Base-by-base conservation (phyloP, 83 land plant species). In the Diphasiastrum complanatum region DNA sequence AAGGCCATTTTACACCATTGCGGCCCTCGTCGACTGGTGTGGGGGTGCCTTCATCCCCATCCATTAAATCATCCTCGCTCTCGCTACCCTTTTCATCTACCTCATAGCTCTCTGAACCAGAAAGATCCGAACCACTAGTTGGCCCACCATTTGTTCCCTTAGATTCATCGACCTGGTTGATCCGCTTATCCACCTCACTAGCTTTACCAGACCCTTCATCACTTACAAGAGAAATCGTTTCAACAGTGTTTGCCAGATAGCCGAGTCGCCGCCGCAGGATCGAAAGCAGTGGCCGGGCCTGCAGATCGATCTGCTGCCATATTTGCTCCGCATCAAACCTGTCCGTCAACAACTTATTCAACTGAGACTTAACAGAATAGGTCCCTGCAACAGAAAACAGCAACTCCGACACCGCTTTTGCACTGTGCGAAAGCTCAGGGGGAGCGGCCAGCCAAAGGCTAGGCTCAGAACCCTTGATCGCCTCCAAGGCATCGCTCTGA, bases 271-370 rank as follows among this genome's bases (percentile, higher is more conserved):
- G 54, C 19, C 73, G 59, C 43, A 84, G 70, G 33, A 33, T 14
- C n/a, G 81, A 28, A 20, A 89, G 32, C 3, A 83, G 56, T 3
- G 85, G 86, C 62, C 73, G 57, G 1, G 84, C 67, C 47, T 83
- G 88, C 65, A 89, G 61, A 48, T 93, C 91, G 24, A 93, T 85
- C 77, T 93, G 98, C 64, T 81, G 87, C 96, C 96, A 93, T 29
- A 93, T 85, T 78, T 93, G 98, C 78, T 93, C 98, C 12, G 96
- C 79, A 45, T 93, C 98, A 75, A 93, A 93, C 1, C 76, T 72
- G 28, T 79, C 60, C 3, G 48, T 83, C 63, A 38, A 60, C 37
- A 65, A 74, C 58, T 38, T 72, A 63, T 2, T 45, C 43, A 58
- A 80, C 73, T 33, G 85, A 20, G 47, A 63, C 59, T 78, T 79